phyloP scores from a whole-genome alignment of 2,329 filamentous ascomycete genomes.

The Huntiella moniliformis region DNA sequence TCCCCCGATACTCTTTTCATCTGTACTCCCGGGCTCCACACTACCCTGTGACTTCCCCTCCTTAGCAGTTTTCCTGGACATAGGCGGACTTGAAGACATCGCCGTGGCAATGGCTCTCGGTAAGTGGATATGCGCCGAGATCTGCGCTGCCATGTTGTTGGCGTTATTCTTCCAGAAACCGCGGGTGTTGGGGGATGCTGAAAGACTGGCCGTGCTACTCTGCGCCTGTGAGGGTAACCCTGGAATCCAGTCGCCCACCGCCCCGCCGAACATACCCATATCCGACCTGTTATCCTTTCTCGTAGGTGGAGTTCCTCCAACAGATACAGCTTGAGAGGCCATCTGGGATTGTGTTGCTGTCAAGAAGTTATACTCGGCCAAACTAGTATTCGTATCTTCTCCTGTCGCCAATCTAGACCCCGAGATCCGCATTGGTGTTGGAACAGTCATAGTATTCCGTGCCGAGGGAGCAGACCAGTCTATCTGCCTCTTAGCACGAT shows the following conservation, averaged over 20 bases:
- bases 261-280: constrained; percentile 14
- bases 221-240: constrained; percentile 1
- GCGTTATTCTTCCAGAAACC: constrained; percentile 32
- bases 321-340: constrained; percentile 4
- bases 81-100: constrained; percentile 26
- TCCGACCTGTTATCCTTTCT: constrained; percentile 26
- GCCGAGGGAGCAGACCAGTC: constrained; percentile 26
- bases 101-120: constrained; percentile 13
- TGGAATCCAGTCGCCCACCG: constrained; percentile 28
- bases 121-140: constrained; percentile 26
- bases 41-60: constrained; percentile 36
- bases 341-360: constrained; percentile 8
- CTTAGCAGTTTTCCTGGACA: constrained; percentile 33
- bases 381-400: constrained; percentile 22
- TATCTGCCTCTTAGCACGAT: constrained; percentile 20
- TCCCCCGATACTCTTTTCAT: not conserved
- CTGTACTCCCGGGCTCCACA: constrained; percentile 18
- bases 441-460: constrained; percentile 37
- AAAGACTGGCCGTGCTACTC: constrained; percentile 23
- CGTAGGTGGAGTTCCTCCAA: constrained; percentile 39
- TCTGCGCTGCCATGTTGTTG: constrained; percentile 13
- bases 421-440: constrained; percentile 35
- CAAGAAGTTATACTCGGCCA: constrained; percentile 25
- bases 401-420: constrained; percentile 41
- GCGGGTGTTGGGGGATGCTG: constrained; percentile 39